These are phyloP conservation scores for Meira miltonrushii DNA, from an alignment of 1,284 basidiomycete genomes.

Conservation along the genomic window DNA sequence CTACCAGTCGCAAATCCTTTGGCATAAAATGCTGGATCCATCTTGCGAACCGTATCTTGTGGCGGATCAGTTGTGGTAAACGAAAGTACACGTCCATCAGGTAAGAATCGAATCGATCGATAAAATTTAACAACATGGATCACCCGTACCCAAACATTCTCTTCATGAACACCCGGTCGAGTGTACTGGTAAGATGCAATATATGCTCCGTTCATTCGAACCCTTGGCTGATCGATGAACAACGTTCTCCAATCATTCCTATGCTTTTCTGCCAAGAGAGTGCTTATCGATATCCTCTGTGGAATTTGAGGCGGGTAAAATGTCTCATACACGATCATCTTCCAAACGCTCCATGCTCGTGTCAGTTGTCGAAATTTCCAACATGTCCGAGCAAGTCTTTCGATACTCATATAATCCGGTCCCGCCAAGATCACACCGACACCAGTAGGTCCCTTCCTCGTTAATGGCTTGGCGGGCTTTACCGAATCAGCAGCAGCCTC, in stretches of 20 bases:
- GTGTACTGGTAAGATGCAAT: constrained; percentile 48
- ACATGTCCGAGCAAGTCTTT: constrained; percentile 36
- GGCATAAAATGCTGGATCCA: constrained; percentile 63
- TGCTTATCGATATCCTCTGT: neutral
- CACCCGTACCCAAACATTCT: constrained; percentile 47
- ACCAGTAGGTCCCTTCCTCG: neutral
- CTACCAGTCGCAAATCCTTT: constrained; percentile 69
- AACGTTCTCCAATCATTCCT: constrained; percentile 39
- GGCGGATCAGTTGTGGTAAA: constrained; percentile 78
- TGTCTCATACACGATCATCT: constrained; percentile 31
- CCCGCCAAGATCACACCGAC: constrained; percentile 37
- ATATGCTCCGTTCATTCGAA: constrained; percentile 47
- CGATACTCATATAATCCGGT: constrained; percentile 43
- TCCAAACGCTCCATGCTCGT: constrained; percentile 36
- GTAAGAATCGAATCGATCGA: constrained; percentile 76
- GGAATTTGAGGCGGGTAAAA: constrained; percentile 35
- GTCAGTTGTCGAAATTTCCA: constrained; percentile 46
- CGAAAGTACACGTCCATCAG: constrained; percentile 78
- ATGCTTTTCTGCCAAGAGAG: constrained; percentile 22
- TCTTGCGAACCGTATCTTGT: constrained; percentile 67
- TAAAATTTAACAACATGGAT: constrained; percentile 60
- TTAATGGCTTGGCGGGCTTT: no score
- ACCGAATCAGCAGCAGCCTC: no score
- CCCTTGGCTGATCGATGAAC: constrained; percentile 46
- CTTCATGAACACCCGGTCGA: constrained; percentile 38